Evolutionary conservation across 2,329 filamentous ascomycete species (phyloP), one percentile per base, ranked within the genome.

Genomic region (Penicillium sp.): DNA sequence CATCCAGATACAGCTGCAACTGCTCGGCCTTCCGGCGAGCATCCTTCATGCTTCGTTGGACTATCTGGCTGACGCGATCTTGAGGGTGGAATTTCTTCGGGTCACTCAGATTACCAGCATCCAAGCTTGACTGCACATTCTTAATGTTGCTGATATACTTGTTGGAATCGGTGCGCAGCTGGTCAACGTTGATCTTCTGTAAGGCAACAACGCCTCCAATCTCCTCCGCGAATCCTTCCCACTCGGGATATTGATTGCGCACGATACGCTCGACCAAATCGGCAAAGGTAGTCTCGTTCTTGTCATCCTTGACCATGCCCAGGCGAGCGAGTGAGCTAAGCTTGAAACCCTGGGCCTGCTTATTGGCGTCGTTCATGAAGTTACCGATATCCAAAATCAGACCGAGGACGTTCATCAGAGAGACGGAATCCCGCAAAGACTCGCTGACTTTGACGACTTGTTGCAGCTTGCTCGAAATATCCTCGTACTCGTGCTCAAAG

Each of bases 311-410:
- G 64, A 97, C 88, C 90, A 98, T 97, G 51, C 86, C 90, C 45
- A 98, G 76, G 45, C 93, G 84, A 23, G 88, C 87, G 40, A 98
- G 82, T 5, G 93, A 96, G 64, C 89, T 93, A 11, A 98, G 81
- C 75, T 98, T 98, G 84, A 98, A 98, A 52, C 93, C 93, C 47
- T 86, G 87, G 3, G 93, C 93, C 72, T 97, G 93, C 74, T 98
- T 98, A 73, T 96, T 97, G 45, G 90, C 86, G 66, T 97, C 93
- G 75, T 98, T 98, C 93, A 98, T 98, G 77, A 95, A 98, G 70
- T 98, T 98, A 69, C 93, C 93, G 63, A 98, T 95, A 68, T 96
- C 91, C 60, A 98, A 76, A 69, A 98, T 98, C 52, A 97, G 78
- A 49, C 91, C 90, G 46, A 98, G 81, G 38, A 98, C 89, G 56